Evolutionary conservation across 495 filamentous ascomycete species (phyloP).

Genomic region (Cenococcum geophilum): DNA sequence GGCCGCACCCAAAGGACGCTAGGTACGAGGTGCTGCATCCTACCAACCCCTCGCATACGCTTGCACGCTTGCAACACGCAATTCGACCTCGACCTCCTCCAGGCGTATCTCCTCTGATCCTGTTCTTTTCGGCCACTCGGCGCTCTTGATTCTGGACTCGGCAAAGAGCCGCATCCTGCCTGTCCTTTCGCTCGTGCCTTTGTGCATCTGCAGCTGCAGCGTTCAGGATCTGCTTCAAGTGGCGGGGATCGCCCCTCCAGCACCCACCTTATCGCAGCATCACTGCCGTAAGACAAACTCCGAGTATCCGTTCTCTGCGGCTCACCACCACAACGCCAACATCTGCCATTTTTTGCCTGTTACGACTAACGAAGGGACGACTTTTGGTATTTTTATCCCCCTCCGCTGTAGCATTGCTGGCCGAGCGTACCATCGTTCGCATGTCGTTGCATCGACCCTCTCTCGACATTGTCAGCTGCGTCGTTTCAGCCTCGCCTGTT

Average conservation of each 20-base stretch:
- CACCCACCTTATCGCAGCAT: conserved; percentile 32
- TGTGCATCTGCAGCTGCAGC: conserved; percentile 17
- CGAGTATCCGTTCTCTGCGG: conserved; percentile 17
- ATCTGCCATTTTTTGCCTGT: not conserved
- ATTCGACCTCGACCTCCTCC: conserved; percentile 24
- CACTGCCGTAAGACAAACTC: conserved; percentile 25
- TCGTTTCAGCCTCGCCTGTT: conserved; percentile 24
- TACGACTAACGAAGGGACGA: conserved; percentile 20
- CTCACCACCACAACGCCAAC: conserved; percentile 12
- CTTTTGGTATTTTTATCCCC: conserved; percentile 4
- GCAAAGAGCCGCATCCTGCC: conserved; percentile 22
- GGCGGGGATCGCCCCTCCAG: conserved; percentile 30
- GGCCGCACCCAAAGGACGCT: conserved; percentile 13
- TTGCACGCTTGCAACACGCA: conserved; percentile 10
- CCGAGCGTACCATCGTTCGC: conserved; percentile 10
- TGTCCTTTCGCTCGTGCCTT: conserved; percentile 21
- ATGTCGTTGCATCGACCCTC: conserved; percentile 24
- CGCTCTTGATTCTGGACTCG: conserved; percentile 19
- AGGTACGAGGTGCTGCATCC: not conserved
- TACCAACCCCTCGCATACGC: conserved; percentile 26
- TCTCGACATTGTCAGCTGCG: conserved; percentile 17
- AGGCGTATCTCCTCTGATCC: conserved; percentile 19
- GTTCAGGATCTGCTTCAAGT: conserved; percentile 20
- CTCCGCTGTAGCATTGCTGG: not conserved
- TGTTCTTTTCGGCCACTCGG: conserved; percentile 11